Evolutionary conservation across 2,329 filamentous ascomycete genomes (phyloP), one percentile per base, ranked within the genome.

Genomic region (Fusarium mundagurra): DNA sequence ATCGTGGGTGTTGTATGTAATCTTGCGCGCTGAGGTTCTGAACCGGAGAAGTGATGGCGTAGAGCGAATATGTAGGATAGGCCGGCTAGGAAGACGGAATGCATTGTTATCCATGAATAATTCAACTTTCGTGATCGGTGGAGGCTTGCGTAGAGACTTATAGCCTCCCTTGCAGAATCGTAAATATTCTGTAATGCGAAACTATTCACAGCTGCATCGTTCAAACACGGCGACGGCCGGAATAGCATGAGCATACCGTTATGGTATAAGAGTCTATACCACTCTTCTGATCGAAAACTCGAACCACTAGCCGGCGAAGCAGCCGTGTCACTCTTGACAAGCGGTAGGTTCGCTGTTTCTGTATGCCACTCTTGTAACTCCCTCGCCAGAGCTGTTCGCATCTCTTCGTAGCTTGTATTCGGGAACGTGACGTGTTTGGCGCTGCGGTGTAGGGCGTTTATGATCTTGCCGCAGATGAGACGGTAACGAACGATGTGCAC

Each of bases 101-200:
- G 86, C 64, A 87, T 81, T 0, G 86, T 86, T 33, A 87, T 83
- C 85, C 86, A 88, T 0, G 83, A 84, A 47, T 84, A 87, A 71
- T 87, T 87, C 64, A 87, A 84, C 51, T 83, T 83, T 9, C 84
- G 79, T 1, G 83, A 84, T 12, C 82, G 82, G 55, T 86, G 84
- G 1, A 88, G 73, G 24, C 80, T 82, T 2, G 85, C 81, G 59
- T 88, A 88, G 0, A 85, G 75, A 4, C 77, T 80, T 48, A 87
- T 85, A 0, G 83, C 77, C 24, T 84, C 78, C 31, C 81, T 79
- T 3, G 85, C 80, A 0, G 84, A 82, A 22, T 79, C 77, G 51
- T 84, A 85, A 20, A 85, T 81, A 29, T 81, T 80, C 41, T 84
- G 83, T 0, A 85, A 69, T 1, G 77, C 69, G 10, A 69, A 55